Base-by-base conservation (phyloP, 768 basidiomycete genomes). In the Tylopilus sp. region DNA sequence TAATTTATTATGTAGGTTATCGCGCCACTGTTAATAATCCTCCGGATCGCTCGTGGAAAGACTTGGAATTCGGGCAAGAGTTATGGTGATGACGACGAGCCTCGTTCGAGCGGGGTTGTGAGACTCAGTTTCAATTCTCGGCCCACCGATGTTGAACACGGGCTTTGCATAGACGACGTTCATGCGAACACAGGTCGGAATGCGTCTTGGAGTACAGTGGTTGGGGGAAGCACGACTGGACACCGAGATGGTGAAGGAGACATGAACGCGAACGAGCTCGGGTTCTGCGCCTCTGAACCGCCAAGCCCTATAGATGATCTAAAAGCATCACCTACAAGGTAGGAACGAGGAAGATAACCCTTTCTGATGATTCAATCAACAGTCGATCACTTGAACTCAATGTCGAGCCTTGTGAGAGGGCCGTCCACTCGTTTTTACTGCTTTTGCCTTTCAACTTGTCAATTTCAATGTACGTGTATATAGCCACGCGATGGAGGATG, bases 11-110 rank as follows among this genome's bases (percentile, higher is more conserved):
- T 21, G 6, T 14, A 65, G 64, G 65, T 62, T 12, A 67, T 65
- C 9, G 60, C 64, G 5, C 60, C 64, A 2, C 43, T 67, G 26
- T 33, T 67, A 55, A 65, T 67, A 30, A 62, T 67, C 6, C 57
- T 67, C 37, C 56, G 64, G 60, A 53, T 55, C 22, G 54, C 55
- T 19, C 60, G 64, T 19, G 64, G 63, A 5, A 54, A 54, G 30
- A 54, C 63, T 1, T 67, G 65, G 65, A 30, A 42, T 4, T 6
- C 16, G 8, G 3, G 6, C 48, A 47, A 47, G 36, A 50, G 10
- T 24, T 24, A 16, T 4, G 44, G 8, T 41, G 45, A 24, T 16
- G 46, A 30, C 6, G 53, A 45, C 13, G 38, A 12, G 7, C 17
- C 19, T 0, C 50, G 22, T 21, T 30, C 36, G 29, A 48, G 24